Evolutionary conservation across 2,329 filamentous ascomycete genomes (phyloP), one percentile per base, ranked within the genome.

Genomic region (Grosmannia serpens): DNA sequence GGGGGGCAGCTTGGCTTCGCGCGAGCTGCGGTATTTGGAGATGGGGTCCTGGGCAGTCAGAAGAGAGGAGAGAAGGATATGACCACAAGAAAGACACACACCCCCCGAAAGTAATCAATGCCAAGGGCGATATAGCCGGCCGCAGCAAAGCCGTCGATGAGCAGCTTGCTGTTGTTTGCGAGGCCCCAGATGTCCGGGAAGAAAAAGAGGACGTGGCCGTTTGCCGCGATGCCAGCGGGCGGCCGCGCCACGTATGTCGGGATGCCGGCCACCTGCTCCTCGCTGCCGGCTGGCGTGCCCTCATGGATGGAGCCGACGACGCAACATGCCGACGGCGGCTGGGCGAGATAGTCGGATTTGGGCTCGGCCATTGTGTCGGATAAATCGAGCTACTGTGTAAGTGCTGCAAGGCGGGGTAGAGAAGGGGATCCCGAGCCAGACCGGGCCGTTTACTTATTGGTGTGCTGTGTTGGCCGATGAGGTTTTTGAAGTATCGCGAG

Each of bases 1-100:
- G 2, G 70, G 68, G 24, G 72, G 66, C 17, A 61, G 65, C 29
- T 63, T 68, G 35, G 71, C 67, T 47, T 69, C 49, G 27, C 17
- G 50, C 24, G 55, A 24, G 9, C 24, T 13, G 46, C 63, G 60
- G 60, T 64, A 61, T 26, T 70, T 70, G 24, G 72, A 66, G 17
- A 65, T 65, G 33, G 65, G 70, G 52, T 74, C 70, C 53, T 70
- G 35, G 20, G 15, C 22, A 27, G 31, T 52, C 3, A 29, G 41
- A 17, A 29, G 53, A 3, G 29, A 13, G 38, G 46, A 22, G 44
- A 46, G 38, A 50, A 22, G 24, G 20, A 56, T 24, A 24, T 13
- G 5, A 24, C 26, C 7, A 41, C 5, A 20, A 50, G 10, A 38
- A n/a, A 6, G 2, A 38, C 15, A 38, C 13, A 59, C 50, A 63